Percentiles rank a stretch among this genome's conserved stretches.
Conservation (phyloP, 139 green algal species). For the Micractinium sp. region DNA sequence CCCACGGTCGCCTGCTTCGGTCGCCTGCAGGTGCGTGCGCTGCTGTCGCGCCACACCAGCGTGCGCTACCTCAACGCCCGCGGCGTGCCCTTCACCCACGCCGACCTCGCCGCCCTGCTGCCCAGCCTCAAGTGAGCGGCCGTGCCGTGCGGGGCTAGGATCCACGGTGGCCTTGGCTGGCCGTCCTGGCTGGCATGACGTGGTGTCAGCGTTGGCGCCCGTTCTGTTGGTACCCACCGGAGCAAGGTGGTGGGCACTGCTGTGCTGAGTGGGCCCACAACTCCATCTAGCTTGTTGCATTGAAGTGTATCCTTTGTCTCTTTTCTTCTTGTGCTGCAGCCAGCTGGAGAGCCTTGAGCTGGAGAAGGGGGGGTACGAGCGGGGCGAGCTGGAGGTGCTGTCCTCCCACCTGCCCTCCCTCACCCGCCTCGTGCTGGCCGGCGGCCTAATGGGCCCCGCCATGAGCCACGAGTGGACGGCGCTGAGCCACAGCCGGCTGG, state of each 20-base stretch:
- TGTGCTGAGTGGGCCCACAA: too few species aligned
- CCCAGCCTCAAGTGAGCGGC: constrained; percentile 8
- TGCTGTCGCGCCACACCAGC: constrained; percentile 15
- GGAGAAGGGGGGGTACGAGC: constrained; percentile 8
- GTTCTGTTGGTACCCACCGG: too few species aligned
- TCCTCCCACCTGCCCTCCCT: constrained; percentile 17
- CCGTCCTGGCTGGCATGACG: not conserved
- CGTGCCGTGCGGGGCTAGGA: not conserved
- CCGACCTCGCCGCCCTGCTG: constrained; percentile 23
- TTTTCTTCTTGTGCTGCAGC: not conserved
- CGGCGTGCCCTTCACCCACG: not conserved
- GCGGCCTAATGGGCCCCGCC: not conserved
- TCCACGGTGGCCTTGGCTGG: not conserved
- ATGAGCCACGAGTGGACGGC: not conserved
- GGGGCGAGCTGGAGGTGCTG: not conserved
- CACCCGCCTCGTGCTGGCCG: constrained; percentile 31
- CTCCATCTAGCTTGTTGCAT: too few species aligned
- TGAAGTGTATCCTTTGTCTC: not conserved
- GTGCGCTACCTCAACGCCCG: constrained; percentile 15
- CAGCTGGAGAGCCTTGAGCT: constrained; percentile 1
- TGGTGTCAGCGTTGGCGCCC: too few species aligned
- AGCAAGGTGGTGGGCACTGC: too few species aligned
- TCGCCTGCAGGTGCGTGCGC: constrained; percentile 3
- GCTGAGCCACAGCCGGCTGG: not conserved
- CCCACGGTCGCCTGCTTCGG: too few species aligned